Percentiles rank a stretch among this genome's conserved stretches.
Evolutionary conservation across 2,329 filamentous ascomycete genomes (phyloP).

Genomic region (Fusarium clavum): DNA sequence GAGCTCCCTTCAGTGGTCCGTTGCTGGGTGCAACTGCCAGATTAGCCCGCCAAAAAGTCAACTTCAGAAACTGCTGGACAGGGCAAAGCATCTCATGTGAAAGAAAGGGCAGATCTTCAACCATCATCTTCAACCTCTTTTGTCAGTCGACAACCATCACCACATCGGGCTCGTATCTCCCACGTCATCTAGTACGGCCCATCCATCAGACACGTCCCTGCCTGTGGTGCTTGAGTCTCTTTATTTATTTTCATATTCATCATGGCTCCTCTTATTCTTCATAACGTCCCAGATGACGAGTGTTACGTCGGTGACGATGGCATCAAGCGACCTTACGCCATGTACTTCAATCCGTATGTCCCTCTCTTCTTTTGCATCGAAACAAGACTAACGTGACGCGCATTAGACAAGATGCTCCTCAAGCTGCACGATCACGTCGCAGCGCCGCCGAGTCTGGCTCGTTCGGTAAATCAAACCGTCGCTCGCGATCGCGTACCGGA

Average conservation of each 20-base stretch:
- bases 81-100: not conserved
- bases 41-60: slow-evolving; percentile 43
- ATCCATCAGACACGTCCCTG: not conserved
- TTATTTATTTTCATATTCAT: slow-evolving; percentile 11
- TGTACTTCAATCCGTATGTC: slow-evolving; percentile 72
- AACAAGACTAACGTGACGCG: slow-evolving; percentile 10
- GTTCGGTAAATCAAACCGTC: slow-evolving; percentile 74
- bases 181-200: slow-evolving; percentile 4
- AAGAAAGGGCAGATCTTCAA: slow-evolving; percentile 5
- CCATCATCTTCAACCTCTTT: slow-evolving; percentile 10
- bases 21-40: slow-evolving; percentile 42
- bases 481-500: slow-evolving; percentile 71
- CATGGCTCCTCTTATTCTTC: slow-evolving; percentile 74
- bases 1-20: slow-evolving; percentile 33
- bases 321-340: slow-evolving; percentile 72
- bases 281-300: slow-evolving; percentile 76
- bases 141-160: slow-evolving; percentile 5
- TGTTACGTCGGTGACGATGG: slow-evolving; percentile 75
- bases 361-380: not conserved
- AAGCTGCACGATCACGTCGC: slow-evolving; percentile 62
- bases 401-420: slow-evolving; percentile 64
- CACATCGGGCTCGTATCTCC: slow-evolving; percentile 5
- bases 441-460: slow-evolving; percentile 70
- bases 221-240: slow-evolving; percentile 1
- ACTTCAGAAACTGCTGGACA: slow-evolving; percentile 30